phyloP scores from a whole-genome alignment of 306 rosid genomes.

The Inga oerstediana region DNA sequence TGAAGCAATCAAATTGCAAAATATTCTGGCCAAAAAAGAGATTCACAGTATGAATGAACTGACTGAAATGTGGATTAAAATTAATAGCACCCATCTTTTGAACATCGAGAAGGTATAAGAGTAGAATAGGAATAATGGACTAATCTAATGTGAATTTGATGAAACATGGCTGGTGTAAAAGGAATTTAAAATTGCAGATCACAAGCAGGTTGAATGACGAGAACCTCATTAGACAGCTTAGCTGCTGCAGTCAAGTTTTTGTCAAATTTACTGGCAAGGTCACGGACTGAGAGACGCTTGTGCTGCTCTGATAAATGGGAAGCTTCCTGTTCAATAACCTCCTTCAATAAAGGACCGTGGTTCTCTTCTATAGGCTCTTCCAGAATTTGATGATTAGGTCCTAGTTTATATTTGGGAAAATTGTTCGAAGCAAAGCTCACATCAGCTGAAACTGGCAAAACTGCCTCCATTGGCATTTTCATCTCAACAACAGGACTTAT shows the following conservation, averaged over 20 bases:
- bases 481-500: constrained; percentile 79
- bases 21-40: background rate
- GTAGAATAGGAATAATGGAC: background rate
- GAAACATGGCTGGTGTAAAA: background rate
- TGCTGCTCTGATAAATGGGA: constrained; percentile 78
- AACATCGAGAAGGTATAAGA: background rate
- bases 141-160: too few species aligned
- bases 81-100: background rate
- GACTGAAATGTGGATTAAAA: background rate
- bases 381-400: constrained; percentile 72
- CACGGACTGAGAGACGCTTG: constrained; percentile 97
- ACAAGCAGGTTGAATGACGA: constrained; percentile 17
- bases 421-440: constrained; percentile 77
- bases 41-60: background rate
- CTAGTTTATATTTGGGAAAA: constrained; percentile 88
- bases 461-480: constrained; percentile 57
- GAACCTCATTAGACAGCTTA: constrained; percentile 89
- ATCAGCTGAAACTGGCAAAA: constrained; percentile 80
- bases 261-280: constrained; percentile 94
- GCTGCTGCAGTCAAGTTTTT: constrained; percentile 93
- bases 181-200: background rate
- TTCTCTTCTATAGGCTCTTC: constrained; percentile 72
- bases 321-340: constrained; percentile 80
- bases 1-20: constrained; percentile 15
- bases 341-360: constrained; percentile 74